phyloP scores from a whole-genome alignment of 208 protist species.

The Porcisia deanei region DNA sequence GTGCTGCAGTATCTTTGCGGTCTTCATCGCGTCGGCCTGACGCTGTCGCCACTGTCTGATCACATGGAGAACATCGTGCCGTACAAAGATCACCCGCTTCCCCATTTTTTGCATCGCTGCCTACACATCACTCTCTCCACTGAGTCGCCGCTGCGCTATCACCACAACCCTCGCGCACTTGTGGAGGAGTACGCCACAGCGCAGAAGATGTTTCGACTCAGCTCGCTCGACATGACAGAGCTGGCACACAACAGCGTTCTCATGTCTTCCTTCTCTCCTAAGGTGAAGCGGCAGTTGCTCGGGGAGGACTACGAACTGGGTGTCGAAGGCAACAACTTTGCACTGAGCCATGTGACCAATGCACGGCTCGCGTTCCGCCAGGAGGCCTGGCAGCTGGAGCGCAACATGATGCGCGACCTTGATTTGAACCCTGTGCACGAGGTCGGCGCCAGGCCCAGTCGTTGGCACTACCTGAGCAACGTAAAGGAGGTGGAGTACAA shows the following conservation, averaged over 20 bases:
- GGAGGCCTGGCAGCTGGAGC: slow-evolving; percentile 80
- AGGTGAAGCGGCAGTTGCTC: slow-evolving; percentile 82
- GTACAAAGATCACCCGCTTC: slow-evolving; percentile 95
- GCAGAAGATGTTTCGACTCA: slow-evolving; percentile 86
- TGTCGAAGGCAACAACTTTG: slow-evolving; percentile 72
- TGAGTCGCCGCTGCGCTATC: slow-evolving; percentile 94
- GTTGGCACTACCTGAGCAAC: slow-evolving; percentile 83
- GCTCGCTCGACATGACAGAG: slow-evolving; percentile 88
- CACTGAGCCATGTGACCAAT: slow-evolving; percentile 82
- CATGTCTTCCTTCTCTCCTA: slow-evolving; percentile 79
- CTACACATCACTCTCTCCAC: slow-evolving; percentile 97
- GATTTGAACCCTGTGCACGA: slow-evolving; percentile 53
- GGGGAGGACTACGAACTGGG: slow-evolving; percentile 68
- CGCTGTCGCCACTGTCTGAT: slow-evolving; percentile 97
- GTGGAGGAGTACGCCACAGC: slow-evolving; percentile 92
- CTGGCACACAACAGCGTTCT: slow-evolving; percentile 88
- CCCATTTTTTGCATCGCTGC: slow-evolving; percentile 94
- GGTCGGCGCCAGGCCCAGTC: slow-evolving; percentile 46
- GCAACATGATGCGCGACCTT: slow-evolving; percentile 81
- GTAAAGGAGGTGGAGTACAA: slow-evolving; percentile 89
- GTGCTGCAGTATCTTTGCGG: slow-evolving; percentile 98
- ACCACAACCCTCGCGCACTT: slow-evolving; percentile 76
- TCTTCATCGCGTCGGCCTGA: slow-evolving; percentile 95
- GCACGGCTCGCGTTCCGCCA: slow-evolving; percentile 86
- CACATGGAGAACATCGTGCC: slow-evolving; percentile 94